Evolutionary conservation across 148 eudicot genomes (phyloP).

Genomic region (Beta vulgaris): DNA sequence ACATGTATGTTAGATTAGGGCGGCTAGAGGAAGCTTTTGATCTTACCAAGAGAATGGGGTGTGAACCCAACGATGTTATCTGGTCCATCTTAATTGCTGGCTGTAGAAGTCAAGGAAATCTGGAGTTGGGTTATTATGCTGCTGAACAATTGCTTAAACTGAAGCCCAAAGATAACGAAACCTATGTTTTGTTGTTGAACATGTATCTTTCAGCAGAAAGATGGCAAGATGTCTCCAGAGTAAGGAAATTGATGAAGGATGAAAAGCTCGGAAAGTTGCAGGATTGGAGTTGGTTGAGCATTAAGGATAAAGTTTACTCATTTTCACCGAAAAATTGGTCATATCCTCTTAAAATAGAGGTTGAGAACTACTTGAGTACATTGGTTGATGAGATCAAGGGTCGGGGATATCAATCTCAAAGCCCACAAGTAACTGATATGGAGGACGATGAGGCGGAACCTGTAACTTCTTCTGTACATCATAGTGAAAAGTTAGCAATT

Average conservation of each 20-base stretch:
- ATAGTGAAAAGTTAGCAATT: slow-evolving; percentile 70
- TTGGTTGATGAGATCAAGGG: slow-evolving; percentile 39
- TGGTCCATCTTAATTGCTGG: slow-evolving; percentile 70
- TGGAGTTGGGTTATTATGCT: slow-evolving; percentile 55
- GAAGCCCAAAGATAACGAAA: slow-evolving; percentile 50
- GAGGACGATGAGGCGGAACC: slow-evolving; percentile 26
- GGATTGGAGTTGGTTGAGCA: slow-evolving; percentile 74
- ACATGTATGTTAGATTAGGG: slow-evolving; percentile 67
- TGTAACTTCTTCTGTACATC: slow-evolving; percentile 23
- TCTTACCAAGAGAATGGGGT: slow-evolving; percentile 49
- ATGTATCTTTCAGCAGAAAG: slow-evolving; percentile 63
- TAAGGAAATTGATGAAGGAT: slow-evolving; percentile 57
- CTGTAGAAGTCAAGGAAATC: slow-evolving; percentile 62
- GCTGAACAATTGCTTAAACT: slow-evolving; percentile 59
- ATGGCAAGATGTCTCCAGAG: slow-evolving; percentile 69
- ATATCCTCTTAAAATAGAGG: slow-evolving; percentile 24
- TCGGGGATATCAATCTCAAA: slow-evolving; percentile 35
- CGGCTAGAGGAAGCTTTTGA: slow-evolving; percentile 63
- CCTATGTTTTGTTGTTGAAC: slow-evolving; percentile 53
- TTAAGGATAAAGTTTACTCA: slow-evolving; percentile 54
- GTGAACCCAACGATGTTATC: slow-evolving; percentile 55
- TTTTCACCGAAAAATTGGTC: slow-evolving; percentile 33
- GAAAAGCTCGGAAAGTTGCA: slow-evolving; percentile 48
- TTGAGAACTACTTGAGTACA: slow-evolving; percentile 32
- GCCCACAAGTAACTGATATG: slow-evolving; percentile 23